Evolutionary conservation across 2,329 filamentous ascomycete genomes (phyloP).

Genomic region (Trichoderma aggressivum): DNA sequence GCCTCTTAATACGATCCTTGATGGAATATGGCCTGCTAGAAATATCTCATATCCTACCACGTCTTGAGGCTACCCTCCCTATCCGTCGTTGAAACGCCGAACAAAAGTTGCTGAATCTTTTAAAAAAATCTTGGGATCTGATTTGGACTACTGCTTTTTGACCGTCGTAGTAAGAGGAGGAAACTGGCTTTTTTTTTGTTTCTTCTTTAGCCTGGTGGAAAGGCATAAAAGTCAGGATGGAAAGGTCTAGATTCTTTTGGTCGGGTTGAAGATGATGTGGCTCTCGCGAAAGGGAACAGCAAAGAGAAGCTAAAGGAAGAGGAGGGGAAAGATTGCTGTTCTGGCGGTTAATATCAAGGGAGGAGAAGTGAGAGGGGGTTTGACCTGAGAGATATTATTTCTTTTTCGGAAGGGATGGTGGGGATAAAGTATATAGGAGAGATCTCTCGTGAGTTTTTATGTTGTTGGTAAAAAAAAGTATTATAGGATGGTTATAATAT

Average conservation of each 20-base stretch:
- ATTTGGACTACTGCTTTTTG: not conserved
- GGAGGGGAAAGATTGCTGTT: not conserved
- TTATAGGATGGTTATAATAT: not conserved
- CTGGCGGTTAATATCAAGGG: not conserved
- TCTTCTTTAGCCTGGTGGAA: not conserved
- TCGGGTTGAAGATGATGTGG: not conserved
- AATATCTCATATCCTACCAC: not conserved
- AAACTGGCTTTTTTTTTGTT: not conserved
- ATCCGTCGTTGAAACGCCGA: not conserved
- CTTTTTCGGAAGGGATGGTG: not conserved
- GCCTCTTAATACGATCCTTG: not conserved
- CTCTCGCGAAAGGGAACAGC: not conserved
- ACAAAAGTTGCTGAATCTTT: not conserved
- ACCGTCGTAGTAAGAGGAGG: not conserved
- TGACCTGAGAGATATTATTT: not conserved
- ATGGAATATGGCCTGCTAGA: not conserved
- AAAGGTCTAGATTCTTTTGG: not conserved
- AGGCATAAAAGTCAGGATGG: not conserved
- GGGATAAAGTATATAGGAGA: not conserved
- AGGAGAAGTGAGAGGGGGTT: not conserved
- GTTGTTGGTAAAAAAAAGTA: not conserved
- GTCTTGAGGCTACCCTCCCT: not conserved
- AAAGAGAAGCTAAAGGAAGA: not conserved
- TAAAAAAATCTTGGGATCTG: not conserved
- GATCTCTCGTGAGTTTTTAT: not conserved